Conservation (phyloP, 2,329 filamentous ascomycete genomes). For the Dactylellina cionopaga region DNA sequence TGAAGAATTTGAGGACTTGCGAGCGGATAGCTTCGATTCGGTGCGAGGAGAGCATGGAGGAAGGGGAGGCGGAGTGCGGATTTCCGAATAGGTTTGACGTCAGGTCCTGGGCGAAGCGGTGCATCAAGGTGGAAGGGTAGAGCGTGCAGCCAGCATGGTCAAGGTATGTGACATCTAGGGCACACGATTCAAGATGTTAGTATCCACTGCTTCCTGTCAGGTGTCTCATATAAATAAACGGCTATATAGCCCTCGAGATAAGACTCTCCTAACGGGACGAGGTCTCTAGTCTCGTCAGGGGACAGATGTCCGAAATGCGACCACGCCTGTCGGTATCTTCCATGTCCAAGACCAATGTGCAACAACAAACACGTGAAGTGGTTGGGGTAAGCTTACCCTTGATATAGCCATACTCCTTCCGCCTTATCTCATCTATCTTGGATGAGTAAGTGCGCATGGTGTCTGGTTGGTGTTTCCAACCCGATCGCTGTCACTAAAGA, state of each 20-base stretch:
- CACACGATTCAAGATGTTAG: neutral
- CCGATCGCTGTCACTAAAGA: no score
- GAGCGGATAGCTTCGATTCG: constrained; percentile 80
- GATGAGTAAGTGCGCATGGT: constrained; percentile 34
- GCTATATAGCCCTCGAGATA: no score
- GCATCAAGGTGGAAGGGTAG: constrained; percentile 81
- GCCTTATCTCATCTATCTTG: constrained; percentile 43
- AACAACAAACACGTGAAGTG: neutral
- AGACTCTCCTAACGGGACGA: no score
- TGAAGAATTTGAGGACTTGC: constrained; percentile 78
- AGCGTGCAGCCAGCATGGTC: constrained; percentile 95
- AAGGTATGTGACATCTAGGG: constrained; percentile 77
- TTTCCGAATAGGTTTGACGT: constrained; percentile 84
- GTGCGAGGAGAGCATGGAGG: constrained; percentile 79
- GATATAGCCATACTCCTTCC: constrained; percentile 39
- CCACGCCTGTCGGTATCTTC: neutral
- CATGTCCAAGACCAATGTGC: neutral
- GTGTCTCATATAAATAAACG: no score
- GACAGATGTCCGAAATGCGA: constrained; percentile 16
- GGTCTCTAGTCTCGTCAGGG: no score
- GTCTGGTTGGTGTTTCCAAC: no score
- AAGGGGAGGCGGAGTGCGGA: constrained; percentile 84
- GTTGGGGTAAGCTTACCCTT: constrained; percentile 27
- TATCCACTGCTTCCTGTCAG: neutral
- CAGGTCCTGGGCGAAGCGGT: constrained; percentile 81